These are phyloP conservation scores for Alternaria triticina DNA, from an alignment of 2,329 filamentous ascomycete genomes.

Conservation along the genomic window DNA sequence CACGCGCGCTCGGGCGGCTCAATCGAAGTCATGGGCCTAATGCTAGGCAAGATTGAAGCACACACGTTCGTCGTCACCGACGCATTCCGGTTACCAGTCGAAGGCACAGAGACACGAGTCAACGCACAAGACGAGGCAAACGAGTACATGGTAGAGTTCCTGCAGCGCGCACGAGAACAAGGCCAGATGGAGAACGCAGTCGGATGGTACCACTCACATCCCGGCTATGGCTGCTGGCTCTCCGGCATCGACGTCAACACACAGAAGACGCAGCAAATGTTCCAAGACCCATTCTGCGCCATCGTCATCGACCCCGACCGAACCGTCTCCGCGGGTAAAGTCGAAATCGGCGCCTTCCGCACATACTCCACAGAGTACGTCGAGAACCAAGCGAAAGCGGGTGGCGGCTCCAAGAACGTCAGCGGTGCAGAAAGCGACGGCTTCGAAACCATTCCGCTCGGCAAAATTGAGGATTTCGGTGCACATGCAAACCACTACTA, in stretches of 20 bases:
- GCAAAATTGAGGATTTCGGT: slow-evolving; percentile 94
- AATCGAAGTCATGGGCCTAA: slow-evolving; percentile 96
- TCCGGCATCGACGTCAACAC: slow-evolving; percentile 94
- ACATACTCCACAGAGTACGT: slow-evolving; percentile 79
- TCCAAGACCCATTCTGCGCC: slow-evolving; percentile 89
- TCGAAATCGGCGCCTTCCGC: slow-evolving; percentile 96
- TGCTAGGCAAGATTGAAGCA: slow-evolving; percentile 91
- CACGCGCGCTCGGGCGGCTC: slow-evolving; percentile 93
- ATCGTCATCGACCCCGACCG: slow-evolving; percentile 96
- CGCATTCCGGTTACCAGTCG: slow-evolving; percentile 89
- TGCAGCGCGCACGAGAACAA: slow-evolving; percentile 75
- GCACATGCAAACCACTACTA: slow-evolving; percentile 93
- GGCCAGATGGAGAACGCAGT: slow-evolving; percentile 88
- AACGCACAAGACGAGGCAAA: slow-evolving; percentile 96
- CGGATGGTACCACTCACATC: slow-evolving; percentile 98
- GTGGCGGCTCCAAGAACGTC: slow-evolving; percentile 31
- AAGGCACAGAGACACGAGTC: slow-evolving; percentile 97
- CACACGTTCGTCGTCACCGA: slow-evolving; percentile 92
- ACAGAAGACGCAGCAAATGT: slow-evolving; percentile 82
- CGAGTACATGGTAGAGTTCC: slow-evolving; percentile 93
- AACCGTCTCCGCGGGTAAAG: slow-evolving; percentile 91
- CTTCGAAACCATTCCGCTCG: slow-evolving; percentile 82
- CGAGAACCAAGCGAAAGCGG: slow-evolving; percentile 51
- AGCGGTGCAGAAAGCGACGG: slow-evolving; percentile 60
- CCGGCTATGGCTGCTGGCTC: slow-evolving; percentile 97